phyloP scores from a whole-genome alignment of 2,329 filamentous ascomycete genomes.

The Fusarium protoensiforme region DNA sequence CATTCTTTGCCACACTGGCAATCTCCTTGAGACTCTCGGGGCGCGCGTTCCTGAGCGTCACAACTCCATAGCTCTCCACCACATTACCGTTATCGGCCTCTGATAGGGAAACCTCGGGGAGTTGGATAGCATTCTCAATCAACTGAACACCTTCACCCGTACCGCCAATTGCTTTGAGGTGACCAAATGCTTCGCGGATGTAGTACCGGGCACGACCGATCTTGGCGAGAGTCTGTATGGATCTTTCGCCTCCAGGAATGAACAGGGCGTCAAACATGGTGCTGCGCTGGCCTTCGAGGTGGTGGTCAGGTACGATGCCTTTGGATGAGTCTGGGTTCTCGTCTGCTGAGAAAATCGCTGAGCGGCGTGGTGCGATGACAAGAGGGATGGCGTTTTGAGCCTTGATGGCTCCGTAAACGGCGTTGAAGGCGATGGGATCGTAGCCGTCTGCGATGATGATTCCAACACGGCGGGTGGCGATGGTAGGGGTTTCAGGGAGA shows the following conservation, averaged over 20 bases:
- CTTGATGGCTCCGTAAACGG: constrained; percentile 71
- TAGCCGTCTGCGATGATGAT: constrained; percentile 84
- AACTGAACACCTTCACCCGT: constrained; percentile 78
- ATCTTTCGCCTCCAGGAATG: constrained; percentile 76
- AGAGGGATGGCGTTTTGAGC: constrained; percentile 74
- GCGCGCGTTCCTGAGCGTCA: constrained; percentile 68
- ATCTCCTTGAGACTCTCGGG: constrained; percentile 71
- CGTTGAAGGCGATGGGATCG: constrained; percentile 72
- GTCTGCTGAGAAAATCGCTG: constrained; percentile 71
- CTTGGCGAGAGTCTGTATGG: constrained; percentile 70
- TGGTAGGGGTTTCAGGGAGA: constrained; percentile 70
- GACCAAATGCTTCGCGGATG: constrained; percentile 83
- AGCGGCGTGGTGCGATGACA: constrained; percentile 77
- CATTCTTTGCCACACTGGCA: constrained; percentile 72
- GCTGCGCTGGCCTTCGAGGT: constrained; percentile 82
- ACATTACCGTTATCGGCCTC: constrained; percentile 55
- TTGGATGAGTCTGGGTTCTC: constrained; percentile 62
- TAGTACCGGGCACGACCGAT: constrained; percentile 81
- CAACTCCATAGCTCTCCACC: constrained; percentile 78
- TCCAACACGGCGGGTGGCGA: constrained; percentile 76
- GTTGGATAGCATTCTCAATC: constrained; percentile 60
- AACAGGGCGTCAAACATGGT: constrained; percentile 86
- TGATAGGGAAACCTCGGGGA: constrained; percentile 57
- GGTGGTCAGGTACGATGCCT: constrained; percentile 76
- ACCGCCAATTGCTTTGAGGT: constrained; percentile 82